Percentiles rank a stretch among this genome's conserved stretches.
These are phyloP conservation scores for Ceratocystis destructans DNA, from an alignment of 2,329 filamentous ascomycete genomes.

Conservation along the genomic window DNA sequence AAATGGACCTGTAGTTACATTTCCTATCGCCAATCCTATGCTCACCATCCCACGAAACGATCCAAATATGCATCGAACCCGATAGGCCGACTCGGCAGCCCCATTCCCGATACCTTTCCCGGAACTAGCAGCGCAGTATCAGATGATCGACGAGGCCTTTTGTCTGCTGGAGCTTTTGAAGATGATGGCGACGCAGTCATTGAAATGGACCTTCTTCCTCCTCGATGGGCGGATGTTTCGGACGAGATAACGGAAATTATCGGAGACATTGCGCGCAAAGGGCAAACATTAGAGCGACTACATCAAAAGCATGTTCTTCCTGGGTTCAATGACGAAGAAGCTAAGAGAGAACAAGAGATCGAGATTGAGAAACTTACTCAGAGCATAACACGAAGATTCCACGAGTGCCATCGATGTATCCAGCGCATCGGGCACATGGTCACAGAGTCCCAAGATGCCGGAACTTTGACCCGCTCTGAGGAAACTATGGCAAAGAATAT, in stretches of 20 bases:
- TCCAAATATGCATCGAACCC: constrained; percentile 45
- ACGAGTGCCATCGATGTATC: constrained; percentile 79
- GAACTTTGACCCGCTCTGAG: constrained; percentile 64
- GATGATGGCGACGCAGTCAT: constrained; percentile 91
- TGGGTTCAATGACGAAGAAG: constrained; percentile 88
- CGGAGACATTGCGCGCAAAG: constrained; percentile 65
- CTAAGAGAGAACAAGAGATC: constrained; percentile 71
- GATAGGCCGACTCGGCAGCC: constrained; percentile 36
- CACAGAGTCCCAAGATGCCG: constrained; percentile 58
- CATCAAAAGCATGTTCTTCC: constrained; percentile 96
- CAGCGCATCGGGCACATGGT: constrained; percentile 80
- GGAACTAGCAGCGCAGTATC: constrained; percentile 30
- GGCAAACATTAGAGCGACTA: constrained; percentile 73
- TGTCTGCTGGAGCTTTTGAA: constrained; percentile 62
- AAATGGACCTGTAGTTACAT: constrained; percentile 55
- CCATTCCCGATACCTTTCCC: constrained; percentile 46
- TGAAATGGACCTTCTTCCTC: constrained; percentile 93
- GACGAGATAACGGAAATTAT: constrained; percentile 84
- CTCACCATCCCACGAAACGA: constrained; percentile 84
- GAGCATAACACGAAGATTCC: constrained; percentile 76
- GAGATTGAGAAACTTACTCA: constrained; percentile 87
- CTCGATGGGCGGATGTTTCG: constrained; percentile 88
- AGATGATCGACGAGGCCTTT: constrained; percentile 59
- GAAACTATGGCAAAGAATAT: constrained; percentile 95
- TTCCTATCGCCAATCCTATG: constrained; percentile 96